These are phyloP conservation scores for Acanthamoeba triangularis DNA, from an alignment of 208 protist genomes.

Conservation along the genomic window DNA sequence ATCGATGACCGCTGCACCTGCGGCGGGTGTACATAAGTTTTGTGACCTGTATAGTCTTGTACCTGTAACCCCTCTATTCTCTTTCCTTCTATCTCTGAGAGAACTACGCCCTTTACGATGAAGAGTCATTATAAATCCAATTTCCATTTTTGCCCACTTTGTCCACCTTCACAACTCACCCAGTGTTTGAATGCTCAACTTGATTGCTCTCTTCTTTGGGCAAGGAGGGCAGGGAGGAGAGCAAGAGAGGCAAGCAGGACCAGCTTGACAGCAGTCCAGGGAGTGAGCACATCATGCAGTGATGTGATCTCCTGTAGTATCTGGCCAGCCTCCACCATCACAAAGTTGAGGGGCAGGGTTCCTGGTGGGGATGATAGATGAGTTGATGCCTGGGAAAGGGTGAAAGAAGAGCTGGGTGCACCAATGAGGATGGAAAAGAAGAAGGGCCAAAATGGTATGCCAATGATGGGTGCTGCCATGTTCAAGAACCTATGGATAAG, in stretches of 20 bases:
- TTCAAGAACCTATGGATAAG: background rate
- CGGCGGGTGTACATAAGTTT: slow-evolving; percentile 35
- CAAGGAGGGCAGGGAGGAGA: background rate
- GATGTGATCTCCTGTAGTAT: slow-evolving; percentile 49
- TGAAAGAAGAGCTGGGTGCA: background rate
- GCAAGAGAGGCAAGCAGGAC: background rate
- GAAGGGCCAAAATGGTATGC: slow-evolving; percentile 33
- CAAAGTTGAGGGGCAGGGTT: slow-evolving; percentile 49
- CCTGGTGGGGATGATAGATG: background rate
- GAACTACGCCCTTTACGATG: background rate
- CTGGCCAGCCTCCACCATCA: slow-evolving; percentile 60
- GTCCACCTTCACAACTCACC: background rate
- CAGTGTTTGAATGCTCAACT: background rate
- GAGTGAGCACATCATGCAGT: background rate
- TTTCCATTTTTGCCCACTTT: background rate
- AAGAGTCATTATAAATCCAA: slow-evolving; percentile 11
- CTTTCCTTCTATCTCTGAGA: background rate
- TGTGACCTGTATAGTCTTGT: slow-evolving; percentile 45
- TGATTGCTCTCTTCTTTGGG: background rate
- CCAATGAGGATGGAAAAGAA: slow-evolving; percentile 56
- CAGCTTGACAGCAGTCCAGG: slow-evolving; percentile 5
- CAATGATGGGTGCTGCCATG: slow-evolving; percentile 43
- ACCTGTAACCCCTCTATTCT: background rate
- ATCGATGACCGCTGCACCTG: background rate
- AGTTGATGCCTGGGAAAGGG: background rate